Evolutionary conservation across 805 yeast species (phyloP), one percentile per base, ranked within the genome.

Genomic region (Candida odintsovae): DNA sequence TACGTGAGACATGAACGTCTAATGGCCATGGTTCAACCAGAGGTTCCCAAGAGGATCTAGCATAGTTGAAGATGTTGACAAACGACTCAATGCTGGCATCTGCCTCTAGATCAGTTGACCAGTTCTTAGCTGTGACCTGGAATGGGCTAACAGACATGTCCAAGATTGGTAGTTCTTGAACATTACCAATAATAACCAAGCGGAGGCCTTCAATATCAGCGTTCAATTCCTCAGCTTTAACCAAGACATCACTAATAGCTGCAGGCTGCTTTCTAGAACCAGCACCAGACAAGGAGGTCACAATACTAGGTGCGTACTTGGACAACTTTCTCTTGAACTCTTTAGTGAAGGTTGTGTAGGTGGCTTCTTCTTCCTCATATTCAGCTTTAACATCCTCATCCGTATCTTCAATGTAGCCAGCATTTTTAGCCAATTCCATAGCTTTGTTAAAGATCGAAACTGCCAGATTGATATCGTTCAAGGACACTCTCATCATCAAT

Each of bases 11-110:
- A 61, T 86, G 88, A 12, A 87, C 65, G 0, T 88, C 81, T 43
- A 92, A 70, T 7, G 88, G 83, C 86, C 96, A 86, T 0, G 92
- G 83, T 58, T 94, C 99, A 42, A 94, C 63, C 40, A 94, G 69
- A 0, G 99, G 97, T 58, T 94, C 98, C 98, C 99, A 90, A 0
- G 89, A 77, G 3, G 97, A 90, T 50, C 86, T 80, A 0, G 97
- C 78, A 62, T 90, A 90, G 62, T 90, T 90, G 71, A 86, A 90
- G 19, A 88, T 78, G 63, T 88, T 90, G 10, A 86, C 76, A 50
- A 70, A 77, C 0, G 89, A 73, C 50, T 80, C 86, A 31, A 90
- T 64, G 22, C 77, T 76, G 0, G 84, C 72, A 47, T 80, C 81
- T 1, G 88, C 86, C 54, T 81, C 82, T 45, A 90, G 64, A 49